Base-by-base conservation (phyloP, 345 rosid genomes). In the Stellera chamaejasme region DNA sequence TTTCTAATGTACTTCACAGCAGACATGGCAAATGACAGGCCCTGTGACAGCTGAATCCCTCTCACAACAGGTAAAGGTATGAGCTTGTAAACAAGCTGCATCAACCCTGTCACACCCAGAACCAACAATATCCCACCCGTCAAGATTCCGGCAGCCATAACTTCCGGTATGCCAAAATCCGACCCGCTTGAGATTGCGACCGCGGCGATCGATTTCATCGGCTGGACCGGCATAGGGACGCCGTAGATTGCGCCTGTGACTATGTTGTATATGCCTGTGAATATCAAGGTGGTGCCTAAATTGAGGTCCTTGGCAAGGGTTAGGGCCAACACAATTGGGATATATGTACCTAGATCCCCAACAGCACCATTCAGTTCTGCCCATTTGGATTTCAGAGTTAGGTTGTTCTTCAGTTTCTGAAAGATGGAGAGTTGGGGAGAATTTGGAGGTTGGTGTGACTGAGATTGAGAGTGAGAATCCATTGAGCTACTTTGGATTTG, bases 211-310 rank as follows among this genome's bases (percentile, higher is more conserved):
- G 94, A 72, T 58, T 90, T 90, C 96, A 90, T 82, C 46, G 96
- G 96, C 56, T 90, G 96, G n/a, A 90, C 97, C 7, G 96, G 94
- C 96, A 90, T 84, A 2, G 91, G 94, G 10, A 87, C 94, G 0
- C 94, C 96, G 46, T 87, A 84, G 10, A 82, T 36, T 36, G 81
- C 88, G 43, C 89, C 91, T 0, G 96, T 87, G 62, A 87, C 56
- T 4, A 76, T 58, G 82, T 87, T 87, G 78, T 82, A 87, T 8
- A 81, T 10, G 0, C 91, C 94, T 0, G 85, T 87, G 81, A 87
- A 84, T 49, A 90, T 79, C 23, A 90, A 49, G 0, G 97, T 83
- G 5, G 91, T 84, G 50, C 97, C 96, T 7, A 90, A 63, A 65
- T 90, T 74, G 56, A 90, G 85, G 69, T 84, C 80, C 52, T 67